phyloP scores from a whole-genome alignment of 2,329 filamentous ascomycete species.

The Monilinia fructicola region DNA sequence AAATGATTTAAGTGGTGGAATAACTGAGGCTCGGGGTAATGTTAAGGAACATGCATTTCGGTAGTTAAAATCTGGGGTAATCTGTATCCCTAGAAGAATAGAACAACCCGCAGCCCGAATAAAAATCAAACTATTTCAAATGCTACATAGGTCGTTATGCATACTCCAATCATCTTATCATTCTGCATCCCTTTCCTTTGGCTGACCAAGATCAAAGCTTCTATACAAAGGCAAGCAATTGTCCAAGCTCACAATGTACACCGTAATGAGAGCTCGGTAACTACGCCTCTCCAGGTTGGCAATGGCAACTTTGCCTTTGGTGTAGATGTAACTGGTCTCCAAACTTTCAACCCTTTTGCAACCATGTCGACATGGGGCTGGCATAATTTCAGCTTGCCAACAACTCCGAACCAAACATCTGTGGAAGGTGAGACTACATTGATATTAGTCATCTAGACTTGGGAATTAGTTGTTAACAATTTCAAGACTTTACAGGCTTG shows the following conservation, averaged over 20 bases:
- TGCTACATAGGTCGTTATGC: neutral
- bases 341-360: constrained; percentile 46
- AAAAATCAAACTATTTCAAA: neutral
- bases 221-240: constrained; percentile 4
- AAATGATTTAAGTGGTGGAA: constrained; percentile 9
- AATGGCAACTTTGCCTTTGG: constrained; percentile 51
- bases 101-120: neutral
- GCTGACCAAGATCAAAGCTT: neutral
- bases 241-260: constrained; percentile 27
- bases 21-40: constrained; percentile 12
- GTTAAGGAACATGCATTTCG: neutral
- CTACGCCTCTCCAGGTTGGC: constrained; percentile 45
- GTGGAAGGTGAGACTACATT: constrained; percentile 27
- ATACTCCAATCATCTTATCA: neutral
- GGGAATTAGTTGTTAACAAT: constrained; percentile 37
- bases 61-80: constrained; percentile 10
- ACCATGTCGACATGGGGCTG: constrained; percentile 48
- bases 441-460: neutral
- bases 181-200: neutral
- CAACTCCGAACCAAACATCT: constrained; percentile 38
- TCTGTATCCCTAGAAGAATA: neutral
- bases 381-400: constrained; percentile 48
- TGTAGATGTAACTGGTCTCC: constrained; percentile 48
- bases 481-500: constrained; percentile 17
- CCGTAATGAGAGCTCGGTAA: constrained; percentile 37